Evolutionary conservation across 2,329 filamentous ascomycete species (phyloP), one percentile per base, ranked within the genome.

Genomic region (Parastagonospora avenae): DNA sequence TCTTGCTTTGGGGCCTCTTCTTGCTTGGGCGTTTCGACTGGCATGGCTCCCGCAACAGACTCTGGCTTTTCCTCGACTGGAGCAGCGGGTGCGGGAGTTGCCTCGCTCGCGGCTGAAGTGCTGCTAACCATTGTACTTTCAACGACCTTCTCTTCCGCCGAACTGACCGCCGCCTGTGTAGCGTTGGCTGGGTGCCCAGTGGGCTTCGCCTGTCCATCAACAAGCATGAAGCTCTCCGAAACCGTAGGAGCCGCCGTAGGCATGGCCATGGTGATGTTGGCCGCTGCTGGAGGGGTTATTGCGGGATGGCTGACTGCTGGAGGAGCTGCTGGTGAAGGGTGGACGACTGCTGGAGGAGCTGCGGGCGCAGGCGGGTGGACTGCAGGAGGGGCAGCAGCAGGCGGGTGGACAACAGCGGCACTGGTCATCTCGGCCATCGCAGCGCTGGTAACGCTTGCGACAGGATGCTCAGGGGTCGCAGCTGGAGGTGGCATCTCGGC

Each of bases 221-320:
- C 31, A n/a, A 42, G 46, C 11, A 35, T 39, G 10, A 48, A 48
- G 46, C 46, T 48, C 32, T 48, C 46, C 11, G 46, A 42, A 8
- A 42, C 46, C 2, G 12, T 32, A 5, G 42, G 42, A 2, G 38
- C 39, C n/a, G 46, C 38, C 8, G 39, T 9, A 15, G 36, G 43
- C 27, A 39, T 32, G 15, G 31, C 15, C 9, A 33, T 19, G 4
- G 42, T 45, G 16, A 27, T 39, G 15, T 46, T 46, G 43, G 35
- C 36, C 8, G 15, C 14, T 14, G 42, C 32, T 28, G 42, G 32
- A 14, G 42, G 33, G 29, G 28, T 24, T 15, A n/a, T 6, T 11
- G 19, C 12, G 12, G 33, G 19, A 15, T 16, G 11, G 8, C 19
- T 14, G 12, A 16, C 16, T 16, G 37, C 11, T 16, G 45, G 16